phyloP scores from a whole-genome alignment of 2,329 filamentous ascomycete species.

The Aspergillus piperis region DNA sequence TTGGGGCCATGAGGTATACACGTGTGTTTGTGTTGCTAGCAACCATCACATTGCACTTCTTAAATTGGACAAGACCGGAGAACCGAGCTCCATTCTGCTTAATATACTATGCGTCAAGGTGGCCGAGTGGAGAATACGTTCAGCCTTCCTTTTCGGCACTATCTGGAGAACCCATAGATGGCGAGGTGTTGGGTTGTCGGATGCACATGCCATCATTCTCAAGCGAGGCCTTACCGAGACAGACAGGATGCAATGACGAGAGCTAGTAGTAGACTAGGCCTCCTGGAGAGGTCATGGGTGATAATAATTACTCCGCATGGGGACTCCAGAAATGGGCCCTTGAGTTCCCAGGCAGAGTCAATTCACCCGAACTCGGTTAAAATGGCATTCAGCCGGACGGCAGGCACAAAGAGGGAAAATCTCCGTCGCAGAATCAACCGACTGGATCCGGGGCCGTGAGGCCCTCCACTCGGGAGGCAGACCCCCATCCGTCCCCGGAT shows the following conservation, averaged over 20 bases:
- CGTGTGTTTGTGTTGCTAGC: background rate
- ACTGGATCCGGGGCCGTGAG: slow-evolving; percentile 12
- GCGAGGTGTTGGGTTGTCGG: background rate
- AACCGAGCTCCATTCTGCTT: background rate
- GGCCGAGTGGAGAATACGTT: background rate
- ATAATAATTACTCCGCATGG: background rate
- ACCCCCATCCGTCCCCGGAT: slow-evolving; percentile 2
- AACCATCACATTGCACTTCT: background rate
- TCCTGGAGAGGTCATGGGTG: background rate
- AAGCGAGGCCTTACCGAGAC: background rate
- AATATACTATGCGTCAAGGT: background rate
- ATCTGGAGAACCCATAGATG: background rate
- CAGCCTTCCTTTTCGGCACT: background rate
- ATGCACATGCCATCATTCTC: background rate
- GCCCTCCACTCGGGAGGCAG: slow-evolving; percentile 18
- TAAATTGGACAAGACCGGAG: background rate
- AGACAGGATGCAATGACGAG: background rate
- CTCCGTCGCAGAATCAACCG: slow-evolving; percentile 18
- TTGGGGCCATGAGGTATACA: background rate
- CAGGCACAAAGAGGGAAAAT: slow-evolving; percentile 16
- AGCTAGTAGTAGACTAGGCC: too few relatives aligned
- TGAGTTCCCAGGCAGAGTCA: background rate
- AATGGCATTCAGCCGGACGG: slow-evolving; percentile 8
- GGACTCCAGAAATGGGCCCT: background rate
- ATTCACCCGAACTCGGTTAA: slow-evolving; percentile 17